phyloP scores from a whole-genome alignment of 805 yeast genomes.

The Kazachstania psychrophila region DNA sequence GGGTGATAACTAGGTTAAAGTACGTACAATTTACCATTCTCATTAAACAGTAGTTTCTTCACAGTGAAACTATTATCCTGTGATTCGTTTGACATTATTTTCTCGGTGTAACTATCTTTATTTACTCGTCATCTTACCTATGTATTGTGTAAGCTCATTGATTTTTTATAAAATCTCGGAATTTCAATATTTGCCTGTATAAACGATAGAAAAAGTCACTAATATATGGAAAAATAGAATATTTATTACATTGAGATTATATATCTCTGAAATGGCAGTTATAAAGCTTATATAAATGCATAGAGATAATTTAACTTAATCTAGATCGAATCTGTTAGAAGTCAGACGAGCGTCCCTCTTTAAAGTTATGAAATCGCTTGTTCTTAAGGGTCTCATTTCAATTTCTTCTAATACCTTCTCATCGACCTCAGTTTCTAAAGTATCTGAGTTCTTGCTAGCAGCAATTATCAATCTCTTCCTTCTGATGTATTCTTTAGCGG shows the following conservation, averaged over 20 bases:
- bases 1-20: too few relatives aligned
- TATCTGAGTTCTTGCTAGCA: background rate
- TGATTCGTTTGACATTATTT: conserved; percentile 4
- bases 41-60: conserved; percentile 41
- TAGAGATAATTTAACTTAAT: too few relatives aligned
- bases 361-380: conserved; percentile 48
- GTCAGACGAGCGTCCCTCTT: conserved; percentile 13
- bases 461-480: conserved; percentile 39
- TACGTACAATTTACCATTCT: conserved; percentile 88
- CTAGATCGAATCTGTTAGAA: conserved; percentile 18
- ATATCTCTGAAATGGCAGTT: too few relatives aligned
- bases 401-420: conserved; percentile 31
- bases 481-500: conserved; percentile 78
- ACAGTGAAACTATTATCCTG: background rate
- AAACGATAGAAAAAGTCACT: too few relatives aligned
- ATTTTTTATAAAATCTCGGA: too few relatives aligned
- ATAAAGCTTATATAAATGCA: too few relatives aligned
- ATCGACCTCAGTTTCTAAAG: conserved; percentile 6
- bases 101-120: background rate
- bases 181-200: too few relatives aligned
- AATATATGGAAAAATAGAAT: too few relatives aligned
- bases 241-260: too few relatives aligned
- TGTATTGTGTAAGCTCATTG: too few relatives aligned
- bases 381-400: conserved; percentile 51
- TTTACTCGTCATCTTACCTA: background rate